Evolutionary conservation across 1,284 basidiomycete species (phyloP).

Genomic region (Leccinum pachyderme): DNA sequence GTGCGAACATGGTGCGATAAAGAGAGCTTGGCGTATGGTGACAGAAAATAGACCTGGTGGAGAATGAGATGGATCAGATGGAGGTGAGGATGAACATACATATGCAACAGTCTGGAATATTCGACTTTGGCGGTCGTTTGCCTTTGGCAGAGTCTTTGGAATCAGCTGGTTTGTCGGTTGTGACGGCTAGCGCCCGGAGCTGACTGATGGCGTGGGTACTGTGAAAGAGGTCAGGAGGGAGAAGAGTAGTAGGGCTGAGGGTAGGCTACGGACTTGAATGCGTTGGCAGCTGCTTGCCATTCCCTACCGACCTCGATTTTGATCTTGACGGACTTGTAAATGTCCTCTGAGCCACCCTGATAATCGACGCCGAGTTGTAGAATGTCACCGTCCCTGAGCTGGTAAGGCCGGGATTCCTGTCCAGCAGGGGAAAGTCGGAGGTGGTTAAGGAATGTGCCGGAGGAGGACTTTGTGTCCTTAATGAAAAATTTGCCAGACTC

Average conservation of each 20-base stretch:
- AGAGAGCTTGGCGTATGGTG: conserved; percentile 92
- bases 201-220: conserved; percentile 79
- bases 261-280: conserved; percentile 81
- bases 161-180: conserved; percentile 15
- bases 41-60: conserved; percentile 82
- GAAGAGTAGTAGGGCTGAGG: background rate
- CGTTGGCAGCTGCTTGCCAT: conserved; percentile 87
- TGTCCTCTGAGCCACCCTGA: conserved; percentile 96
- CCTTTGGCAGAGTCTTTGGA: conserved; percentile 15
- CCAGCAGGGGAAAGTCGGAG: conserved; percentile 85
- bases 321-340: conserved; percentile 98
- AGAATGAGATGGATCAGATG: background rate
- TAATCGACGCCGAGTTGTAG: conserved; percentile 97
- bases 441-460: conserved; percentile 97
- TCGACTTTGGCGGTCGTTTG: conserved; percentile 44
- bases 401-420: conserved; percentile 74
- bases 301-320: conserved; percentile 87
- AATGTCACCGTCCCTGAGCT: conserved; percentile 92
- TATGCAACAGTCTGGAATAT: conserved; percentile 91
- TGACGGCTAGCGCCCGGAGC: conserved; percentile 67
- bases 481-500: conserved; percentile 75
- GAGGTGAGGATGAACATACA: conserved; percentile 51
- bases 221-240: conserved; percentile 22
- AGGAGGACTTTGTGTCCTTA: conserved; percentile 87
- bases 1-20: conserved; percentile 96